phyloP scores from a whole-genome alignment of 306 rosid genomes.

The Cicer pinnatifidum region DNA sequence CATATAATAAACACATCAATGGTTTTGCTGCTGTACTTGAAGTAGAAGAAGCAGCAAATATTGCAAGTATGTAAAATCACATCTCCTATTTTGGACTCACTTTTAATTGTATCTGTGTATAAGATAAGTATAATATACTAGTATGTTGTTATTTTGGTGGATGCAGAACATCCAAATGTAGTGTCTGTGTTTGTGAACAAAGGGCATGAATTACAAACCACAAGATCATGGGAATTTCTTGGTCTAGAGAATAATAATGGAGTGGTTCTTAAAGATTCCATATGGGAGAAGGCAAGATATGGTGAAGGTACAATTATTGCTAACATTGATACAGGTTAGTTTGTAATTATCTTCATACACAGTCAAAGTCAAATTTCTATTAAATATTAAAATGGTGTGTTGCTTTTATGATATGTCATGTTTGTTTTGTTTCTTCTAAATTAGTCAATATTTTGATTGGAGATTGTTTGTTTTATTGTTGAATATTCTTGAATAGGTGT shows the following conservation, averaged over 20 bases:
- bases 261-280: slow-evolving; percentile 42
- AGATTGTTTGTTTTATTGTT: slow-evolving; percentile 3
- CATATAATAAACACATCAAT: slow-evolving; percentile 42
- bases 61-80: slow-evolving; percentile 50
- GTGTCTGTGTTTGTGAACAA: slow-evolving; percentile 61
- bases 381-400: slow-evolving; percentile 15
- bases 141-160: slow-evolving; percentile 5
- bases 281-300: slow-evolving; percentile 62
- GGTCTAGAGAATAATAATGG: slow-evolving; percentile 53
- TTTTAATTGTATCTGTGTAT: background rate
- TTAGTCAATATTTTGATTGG: background rate
- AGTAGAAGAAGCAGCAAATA: slow-evolving; percentile 48
- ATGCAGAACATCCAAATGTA: slow-evolving; percentile 61
- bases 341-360: slow-evolving; percentile 28
- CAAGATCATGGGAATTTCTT: slow-evolving; percentile 71
- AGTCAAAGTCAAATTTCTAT: slow-evolving; percentile 6
- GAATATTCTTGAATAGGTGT: slow-evolving; percentile 51
- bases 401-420: background rate
- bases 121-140: background rate
- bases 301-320: slow-evolving; percentile 67
- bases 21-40: slow-evolving; percentile 64
- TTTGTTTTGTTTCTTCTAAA: background rate
- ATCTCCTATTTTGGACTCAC: background rate
- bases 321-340: slow-evolving; percentile 66
- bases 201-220: slow-evolving; percentile 59